A percentile compares a stretch with the other conserved stretches of the same genome.
Evolutionary conservation across 1,284 basidiomycete genomes (phyloP).

Genomic region (Marasmius fiardii): DNA sequence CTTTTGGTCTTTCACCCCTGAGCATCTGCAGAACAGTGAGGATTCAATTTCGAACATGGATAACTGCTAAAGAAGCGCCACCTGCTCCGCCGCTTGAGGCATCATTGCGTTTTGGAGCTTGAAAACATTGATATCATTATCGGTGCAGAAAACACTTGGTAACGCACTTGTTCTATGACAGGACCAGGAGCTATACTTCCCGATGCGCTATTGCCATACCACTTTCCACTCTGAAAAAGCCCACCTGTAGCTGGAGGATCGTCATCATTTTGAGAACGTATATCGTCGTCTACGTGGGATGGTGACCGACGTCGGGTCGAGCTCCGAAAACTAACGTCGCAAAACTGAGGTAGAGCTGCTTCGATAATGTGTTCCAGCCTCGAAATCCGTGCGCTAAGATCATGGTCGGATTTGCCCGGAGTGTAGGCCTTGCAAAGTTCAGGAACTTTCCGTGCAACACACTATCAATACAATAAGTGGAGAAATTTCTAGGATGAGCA

Average conservation of each 20-base stretch:
- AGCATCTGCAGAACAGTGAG: conserved; percentile 12
- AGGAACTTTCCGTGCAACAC: conserved; percentile 77
- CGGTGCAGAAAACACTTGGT: conserved; percentile 8
- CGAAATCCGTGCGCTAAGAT: conserved; percentile 65
- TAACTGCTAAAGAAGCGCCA: not conserved
- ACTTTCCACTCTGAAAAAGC: conserved; percentile 77
- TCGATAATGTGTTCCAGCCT: conserved; percentile 79
- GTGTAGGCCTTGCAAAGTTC: conserved; percentile 84
- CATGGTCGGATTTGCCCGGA: conserved; percentile 79
- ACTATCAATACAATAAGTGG: conserved; percentile 39
- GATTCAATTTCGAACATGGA: conserved; percentile 17
- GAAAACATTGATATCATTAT: conserved; percentile 11
- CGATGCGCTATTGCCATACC: conserved; percentile 80
- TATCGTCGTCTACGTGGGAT: conserved; percentile 60
- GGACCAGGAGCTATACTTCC: conserved; percentile 74
- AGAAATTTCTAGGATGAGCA: conserved; percentile 13
- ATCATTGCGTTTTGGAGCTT: conserved; percentile 63
- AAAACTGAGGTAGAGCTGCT: conserved; percentile 70
- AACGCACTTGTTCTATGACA: conserved; percentile 71
- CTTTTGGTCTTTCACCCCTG: not conserved
- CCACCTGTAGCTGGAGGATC: conserved; percentile 64
- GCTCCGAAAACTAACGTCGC: conserved; percentile 29
- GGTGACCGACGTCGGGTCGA: conserved; percentile 38
- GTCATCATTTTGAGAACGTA: conserved; percentile 65
- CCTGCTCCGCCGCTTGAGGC: conserved; percentile 18